Base-by-base conservation (phyloP, 805 yeast genomes). In the Metschnikowia cerradonensis region DNA sequence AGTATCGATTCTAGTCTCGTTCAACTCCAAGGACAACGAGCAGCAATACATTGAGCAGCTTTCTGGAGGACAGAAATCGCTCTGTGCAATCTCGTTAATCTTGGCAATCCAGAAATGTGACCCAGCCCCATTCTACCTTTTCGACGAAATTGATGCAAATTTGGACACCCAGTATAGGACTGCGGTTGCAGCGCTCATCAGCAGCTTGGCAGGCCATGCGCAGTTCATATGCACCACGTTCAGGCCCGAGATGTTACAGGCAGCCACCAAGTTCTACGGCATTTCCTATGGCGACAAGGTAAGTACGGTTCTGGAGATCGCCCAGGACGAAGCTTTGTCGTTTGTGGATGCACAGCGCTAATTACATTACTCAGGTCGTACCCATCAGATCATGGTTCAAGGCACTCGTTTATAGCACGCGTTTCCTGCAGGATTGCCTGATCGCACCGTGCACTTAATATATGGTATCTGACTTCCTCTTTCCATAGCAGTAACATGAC, bases 151-250 rank as follows among this genome's bases (percentile, higher is more conserved):
- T 52, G 99, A 94, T 70, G 97, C 98, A 4, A 94, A 92, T 59
- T 75, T 94, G 55, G 99, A 94, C 68, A 82, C 96, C 2, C 96
- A 88, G 62, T 92, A 91, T 63, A 79, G 99, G 60, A 79, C 88
- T 0, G 82, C 96, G 0, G 96, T 94, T 19, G 96, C 98, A 0
- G 70, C 75, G 33, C 71, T 88, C 73, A 83, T 94, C 49, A 76
- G 81, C 56, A 76, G 79, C 34, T 68, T 91, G 49, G 81, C 96
- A 19, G 42, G 48, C 23, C 68, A 77, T 49, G 96, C 95, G 13
- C 99, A 94, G 67, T 94, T 92, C 62, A 90, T 94, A 36, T 91
- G 98, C 66, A 94, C 99, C 0, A 94, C 99, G 0, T 94, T 94
- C 75, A 77, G 97, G 60, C 89, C 96, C 0, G 99, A 94, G 65